phyloP scores from a whole-genome alignment of 2,329 filamentous ascomycete genomes.

The Teratosphaeria pseudoeucalypti region DNA sequence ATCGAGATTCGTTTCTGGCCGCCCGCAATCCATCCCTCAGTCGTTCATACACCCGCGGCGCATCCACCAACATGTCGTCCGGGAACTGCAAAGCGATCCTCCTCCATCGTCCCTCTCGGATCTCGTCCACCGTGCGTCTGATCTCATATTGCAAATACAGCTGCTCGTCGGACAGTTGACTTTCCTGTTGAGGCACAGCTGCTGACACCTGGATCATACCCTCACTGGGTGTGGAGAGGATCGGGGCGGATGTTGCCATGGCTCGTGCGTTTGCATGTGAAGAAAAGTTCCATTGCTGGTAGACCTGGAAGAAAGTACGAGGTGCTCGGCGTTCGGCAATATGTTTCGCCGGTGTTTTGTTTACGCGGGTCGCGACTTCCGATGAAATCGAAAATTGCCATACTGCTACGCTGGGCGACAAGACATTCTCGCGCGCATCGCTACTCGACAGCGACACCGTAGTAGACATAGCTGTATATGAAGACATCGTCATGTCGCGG shows the following conservation, averaged over 20 bases:
- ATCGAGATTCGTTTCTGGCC: neutral
- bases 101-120: constrained; percentile 59
- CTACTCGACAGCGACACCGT: constrained; percentile 3
- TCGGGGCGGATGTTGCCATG: constrained; percentile 33
- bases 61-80: constrained; percentile 82
- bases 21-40: constrained; percentile 43
- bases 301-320: neutral
- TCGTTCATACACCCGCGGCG: constrained; percentile 63
- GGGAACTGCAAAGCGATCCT: constrained; percentile 91
- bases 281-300: neutral
- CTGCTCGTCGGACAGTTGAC: constrained; percentile 52
- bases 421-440: neutral
- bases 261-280: neutral
- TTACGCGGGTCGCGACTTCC: neutral
- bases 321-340: neutral
- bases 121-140: constrained; percentile 63
- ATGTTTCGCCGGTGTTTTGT: neutral
- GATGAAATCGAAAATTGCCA: neutral
- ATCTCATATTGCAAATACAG: constrained; percentile 76
- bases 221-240: constrained; percentile 53
- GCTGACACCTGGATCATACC: constrained; percentile 48
- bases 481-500: neutral
- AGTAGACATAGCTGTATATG: constrained; percentile 2
- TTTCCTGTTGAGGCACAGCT: constrained; percentile 25
- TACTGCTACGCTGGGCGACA: neutral